Conservation (phyloP, 495 filamentous ascomycete genomes). For the Daldinia loculata region DNA sequence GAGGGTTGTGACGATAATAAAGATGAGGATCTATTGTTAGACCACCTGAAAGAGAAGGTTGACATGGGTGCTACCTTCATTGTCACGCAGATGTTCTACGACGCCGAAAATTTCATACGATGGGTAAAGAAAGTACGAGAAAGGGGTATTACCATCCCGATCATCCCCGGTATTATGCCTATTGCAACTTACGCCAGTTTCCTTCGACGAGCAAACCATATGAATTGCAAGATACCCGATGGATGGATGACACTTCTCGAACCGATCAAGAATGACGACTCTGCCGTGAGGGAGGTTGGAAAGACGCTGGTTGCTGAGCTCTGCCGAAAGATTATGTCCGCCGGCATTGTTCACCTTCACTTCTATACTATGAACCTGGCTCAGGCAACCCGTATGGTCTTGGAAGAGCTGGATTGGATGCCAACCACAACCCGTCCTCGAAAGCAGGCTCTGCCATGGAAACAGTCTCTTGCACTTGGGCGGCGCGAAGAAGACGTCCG, state of each 20-base stretch:
- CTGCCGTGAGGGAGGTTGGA: constrained; percentile 88
- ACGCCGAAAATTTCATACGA: constrained; percentile 88
- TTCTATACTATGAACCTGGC: constrained; percentile 99
- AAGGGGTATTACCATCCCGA: constrained; percentile 85
- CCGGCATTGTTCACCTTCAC: constrained; percentile 88
- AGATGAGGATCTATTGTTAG: constrained; percentile 82
- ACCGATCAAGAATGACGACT: constrained; percentile 96
- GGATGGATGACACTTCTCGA: constrained; percentile 84
- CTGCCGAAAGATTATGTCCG: constrained; percentile 81
- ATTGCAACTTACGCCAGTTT: constrained; percentile 96
- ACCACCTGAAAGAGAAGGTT: constrained; percentile 97
- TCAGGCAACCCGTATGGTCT: constrained; percentile 89
- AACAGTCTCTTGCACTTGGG: constrained; percentile 88
- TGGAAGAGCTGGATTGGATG: constrained; percentile 84
- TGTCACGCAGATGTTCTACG: constrained; percentile 99
- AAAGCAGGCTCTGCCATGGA: constrained; percentile 90
- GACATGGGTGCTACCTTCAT: constrained; percentile 94
- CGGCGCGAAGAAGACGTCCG: constrained; percentile 94
- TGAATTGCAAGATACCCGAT: constrained; percentile 80
- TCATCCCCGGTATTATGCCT: constrained; percentile 98
- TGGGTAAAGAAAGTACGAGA: constrained; percentile 89
- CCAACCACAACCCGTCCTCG: constrained; percentile 78
- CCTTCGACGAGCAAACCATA: constrained; percentile 86
- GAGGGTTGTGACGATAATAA: constrained; percentile 94
- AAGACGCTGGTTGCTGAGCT: constrained; percentile 90